phyloP scores from a whole-genome alignment of 768 basidiomycete species.

The Collybia sp. region DNA sequence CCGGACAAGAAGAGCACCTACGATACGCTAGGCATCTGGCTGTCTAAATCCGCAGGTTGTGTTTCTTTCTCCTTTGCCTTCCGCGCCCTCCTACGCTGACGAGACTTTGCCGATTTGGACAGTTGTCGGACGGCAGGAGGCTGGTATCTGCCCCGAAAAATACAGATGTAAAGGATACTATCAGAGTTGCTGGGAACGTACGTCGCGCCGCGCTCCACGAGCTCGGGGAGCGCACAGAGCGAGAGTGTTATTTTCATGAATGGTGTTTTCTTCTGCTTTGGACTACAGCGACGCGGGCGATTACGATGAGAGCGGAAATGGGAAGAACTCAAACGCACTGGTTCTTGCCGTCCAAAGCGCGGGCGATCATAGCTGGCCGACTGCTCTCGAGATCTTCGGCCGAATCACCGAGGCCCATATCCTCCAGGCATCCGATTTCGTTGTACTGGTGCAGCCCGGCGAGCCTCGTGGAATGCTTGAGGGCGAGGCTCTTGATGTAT shows the following conservation, averaged over 20 bases:
- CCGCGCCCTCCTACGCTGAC: too few species aligned
- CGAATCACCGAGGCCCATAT: constrained; percentile 17
- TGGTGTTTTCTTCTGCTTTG: constrained; percentile 37
- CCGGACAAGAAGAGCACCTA: too few species aligned
- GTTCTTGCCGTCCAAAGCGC: constrained; percentile 53
- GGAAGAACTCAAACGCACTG: constrained; percentile 38
- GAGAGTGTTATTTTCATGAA: constrained; percentile 48
- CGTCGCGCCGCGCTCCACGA: too few species aligned
- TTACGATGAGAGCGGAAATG: constrained; percentile 1
- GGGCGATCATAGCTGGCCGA: constrained; percentile 28
- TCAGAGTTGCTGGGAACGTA: too few species aligned
- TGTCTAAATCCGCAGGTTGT: too few species aligned
- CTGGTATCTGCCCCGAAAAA: too few species aligned
- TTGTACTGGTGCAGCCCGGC: constrained; percentile 79
- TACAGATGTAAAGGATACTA: too few species aligned
- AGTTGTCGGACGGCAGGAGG: too few species aligned
- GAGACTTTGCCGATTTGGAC: too few species aligned
- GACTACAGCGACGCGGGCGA: background rate
- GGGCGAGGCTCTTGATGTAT: constrained; percentile 51
- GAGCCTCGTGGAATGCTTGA: constrained; percentile 31
- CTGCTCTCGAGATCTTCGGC: constrained; percentile 14
- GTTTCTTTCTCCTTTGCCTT: too few species aligned
- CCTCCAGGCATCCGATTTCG: constrained; percentile 55
- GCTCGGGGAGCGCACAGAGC: too few species aligned
- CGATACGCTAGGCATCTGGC: too few species aligned